These are phyloP conservation scores for Xylaria sp. DNA, from an alignment of 2,329 filamentous ascomycete species.

Conservation along the genomic window DNA sequence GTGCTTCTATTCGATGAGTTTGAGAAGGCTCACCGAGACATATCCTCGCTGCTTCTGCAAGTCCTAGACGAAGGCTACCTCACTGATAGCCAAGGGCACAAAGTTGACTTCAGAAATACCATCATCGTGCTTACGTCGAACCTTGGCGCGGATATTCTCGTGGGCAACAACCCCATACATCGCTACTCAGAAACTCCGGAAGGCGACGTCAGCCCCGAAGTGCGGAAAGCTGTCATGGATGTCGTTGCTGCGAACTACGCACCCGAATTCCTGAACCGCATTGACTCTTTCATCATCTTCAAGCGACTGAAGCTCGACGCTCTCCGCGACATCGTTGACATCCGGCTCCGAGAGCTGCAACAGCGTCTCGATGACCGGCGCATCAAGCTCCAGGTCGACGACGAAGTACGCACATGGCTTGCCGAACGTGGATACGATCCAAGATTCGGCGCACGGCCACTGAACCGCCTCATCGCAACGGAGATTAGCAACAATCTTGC, in stretches of 20 bases:
- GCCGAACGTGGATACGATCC: constrained; percentile 92
- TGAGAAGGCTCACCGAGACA: constrained; percentile 96
- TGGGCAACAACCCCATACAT: constrained; percentile 75
- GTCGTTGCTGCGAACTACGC: constrained; percentile 80
- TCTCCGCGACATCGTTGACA: constrained; percentile 92
- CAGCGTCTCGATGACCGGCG: constrained; percentile 83
- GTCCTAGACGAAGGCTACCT: constrained; percentile 96
- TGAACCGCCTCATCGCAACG: constrained; percentile 90
- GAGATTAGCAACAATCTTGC: constrained; percentile 90
- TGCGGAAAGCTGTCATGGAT: constrained; percentile 87
- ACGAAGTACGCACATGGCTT: constrained; percentile 84
- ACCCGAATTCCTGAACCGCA: constrained; percentile 95
- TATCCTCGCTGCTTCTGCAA: constrained; percentile 89
- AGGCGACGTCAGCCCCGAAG: constrained; percentile 76
- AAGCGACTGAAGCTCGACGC: constrained; percentile 82
- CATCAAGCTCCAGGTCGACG: constrained; percentile 77
- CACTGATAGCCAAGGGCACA: constrained; percentile 94
- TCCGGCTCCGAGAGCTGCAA: constrained; percentile 87
- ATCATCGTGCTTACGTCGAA: constrained; percentile 97
- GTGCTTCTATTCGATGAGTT: constrained; percentile 97
- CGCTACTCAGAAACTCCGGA: constrained; percentile 70
- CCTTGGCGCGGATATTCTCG: constrained; percentile 89
- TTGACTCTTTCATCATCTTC: constrained; percentile 97
- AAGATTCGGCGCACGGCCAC: constrained; percentile 86
- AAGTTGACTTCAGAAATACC: constrained; percentile 95